Evolutionary conservation across 1,284 basidiomycete genomes (phyloP).

Genomic region (Omphalotus olearius): DNA sequence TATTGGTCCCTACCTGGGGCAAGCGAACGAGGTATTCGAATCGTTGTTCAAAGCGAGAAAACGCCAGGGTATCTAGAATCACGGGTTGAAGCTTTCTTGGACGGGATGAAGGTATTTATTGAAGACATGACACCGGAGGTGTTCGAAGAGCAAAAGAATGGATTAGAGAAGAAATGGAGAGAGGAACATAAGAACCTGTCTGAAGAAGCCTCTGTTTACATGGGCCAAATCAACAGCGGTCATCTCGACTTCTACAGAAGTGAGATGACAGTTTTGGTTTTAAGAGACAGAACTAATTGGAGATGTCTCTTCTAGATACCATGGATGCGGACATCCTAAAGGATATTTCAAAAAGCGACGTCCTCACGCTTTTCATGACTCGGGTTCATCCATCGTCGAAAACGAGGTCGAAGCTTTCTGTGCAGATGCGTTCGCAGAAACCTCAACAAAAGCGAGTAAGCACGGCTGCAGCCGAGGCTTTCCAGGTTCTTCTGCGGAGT

Average conservation of each 20-base stretch:
- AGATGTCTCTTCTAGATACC: constrained; percentile 38
- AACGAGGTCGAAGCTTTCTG: constrained; percentile 73
- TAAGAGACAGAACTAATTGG: constrained; percentile 6
- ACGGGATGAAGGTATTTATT: constrained; percentile 46
- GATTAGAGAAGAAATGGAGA: constrained; percentile 51
- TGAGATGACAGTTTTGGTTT: constrained; percentile 19
- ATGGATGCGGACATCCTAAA: constrained; percentile 65
- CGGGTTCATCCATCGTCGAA: constrained; percentile 70
- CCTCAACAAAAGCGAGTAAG: constrained; percentile 60
- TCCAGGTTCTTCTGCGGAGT: constrained; percentile 51
- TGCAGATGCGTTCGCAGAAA: constrained; percentile 76
- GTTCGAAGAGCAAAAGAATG: constrained; percentile 51
- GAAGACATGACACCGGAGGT: constrained; percentile 44
- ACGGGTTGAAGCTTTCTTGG: constrained; percentile 77
- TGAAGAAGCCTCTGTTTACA: constrained; percentile 77
- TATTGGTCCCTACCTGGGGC: constrained; percentile 53
- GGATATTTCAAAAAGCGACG: constrained; percentile 70
- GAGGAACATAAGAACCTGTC: constrained; percentile 58
- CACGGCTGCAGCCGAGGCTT: constrained; percentile 58
- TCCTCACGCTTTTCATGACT: constrained; percentile 71
- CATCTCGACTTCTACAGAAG: constrained; percentile 72
- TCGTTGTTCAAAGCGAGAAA: constrained; percentile 91
- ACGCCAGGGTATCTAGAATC: constrained; percentile 82
- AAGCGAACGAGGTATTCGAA: constrained; percentile 76
- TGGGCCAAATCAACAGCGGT: constrained; percentile 68